Conservation (phyloP, 192 early-diverging fungal species). For the Radiomyces spectabilis region DNA sequence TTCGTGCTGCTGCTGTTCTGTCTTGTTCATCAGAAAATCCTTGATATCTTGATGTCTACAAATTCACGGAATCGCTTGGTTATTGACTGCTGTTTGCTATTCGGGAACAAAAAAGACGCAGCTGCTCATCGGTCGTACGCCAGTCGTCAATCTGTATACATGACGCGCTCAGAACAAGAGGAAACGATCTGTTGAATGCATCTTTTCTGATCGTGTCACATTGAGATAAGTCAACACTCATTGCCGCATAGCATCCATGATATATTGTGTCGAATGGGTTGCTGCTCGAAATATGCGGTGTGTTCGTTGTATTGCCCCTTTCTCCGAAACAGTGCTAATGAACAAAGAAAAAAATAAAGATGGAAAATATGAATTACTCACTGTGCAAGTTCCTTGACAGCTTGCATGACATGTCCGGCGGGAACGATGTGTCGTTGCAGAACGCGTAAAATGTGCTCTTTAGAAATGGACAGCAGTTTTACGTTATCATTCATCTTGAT, state of each 20-base stretch:
- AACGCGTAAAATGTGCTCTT: conserved; percentile 28
- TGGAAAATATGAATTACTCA: conserved; percentile 15
- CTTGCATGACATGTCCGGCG: conserved; percentile 24
- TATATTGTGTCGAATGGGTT: too few species aligned
- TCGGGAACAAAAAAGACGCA: not conserved
- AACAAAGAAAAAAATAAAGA: not conserved
- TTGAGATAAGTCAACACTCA: too few species aligned
- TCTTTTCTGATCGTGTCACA: too few species aligned
- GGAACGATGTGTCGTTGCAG: conserved; percentile 31
- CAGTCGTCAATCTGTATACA: not conserved
- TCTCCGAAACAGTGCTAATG: not conserved
- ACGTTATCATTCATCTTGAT: conserved; percentile 44
- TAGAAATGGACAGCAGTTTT: conserved; percentile 6
- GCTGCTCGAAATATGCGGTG: too few species aligned
- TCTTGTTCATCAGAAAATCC: conserved; percentile 23
- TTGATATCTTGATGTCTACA: conserved; percentile 33
- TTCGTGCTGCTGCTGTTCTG: conserved; percentile 19
- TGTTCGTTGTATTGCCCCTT: too few species aligned
- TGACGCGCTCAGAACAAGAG: not conserved
- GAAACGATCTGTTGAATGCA: not conserved
- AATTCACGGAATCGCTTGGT: too few species aligned
- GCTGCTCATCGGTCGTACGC: too few species aligned
- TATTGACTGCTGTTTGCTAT: too few species aligned
- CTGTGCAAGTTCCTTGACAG: conserved; percentile 34
- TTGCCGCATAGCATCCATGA: too few species aligned